A percentile compares a stretch with the other conserved stretches of the same genome.
phyloP scores from a whole-genome alignment of 192 early-diverging fungal species.

The Coemansia sp. region DNA sequence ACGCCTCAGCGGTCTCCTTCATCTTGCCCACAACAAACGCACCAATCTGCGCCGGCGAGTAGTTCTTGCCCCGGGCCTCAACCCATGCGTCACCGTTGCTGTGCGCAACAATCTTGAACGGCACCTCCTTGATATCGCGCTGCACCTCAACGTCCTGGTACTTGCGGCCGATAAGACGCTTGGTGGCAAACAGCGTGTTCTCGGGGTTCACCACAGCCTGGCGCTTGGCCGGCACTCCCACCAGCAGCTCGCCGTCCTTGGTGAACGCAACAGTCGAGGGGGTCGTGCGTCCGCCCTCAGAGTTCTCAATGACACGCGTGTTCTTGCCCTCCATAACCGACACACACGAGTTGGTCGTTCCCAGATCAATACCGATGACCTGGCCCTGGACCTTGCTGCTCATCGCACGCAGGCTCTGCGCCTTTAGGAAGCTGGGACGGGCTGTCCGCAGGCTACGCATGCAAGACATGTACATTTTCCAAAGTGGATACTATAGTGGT shows the following conservation, averaged over 20 bases:
- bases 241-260: constrained; percentile 94
- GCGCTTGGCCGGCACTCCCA: constrained; percentile 95
- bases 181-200: constrained; percentile 96
- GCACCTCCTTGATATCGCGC: constrained; percentile 82
- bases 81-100: constrained; percentile 99
- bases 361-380: constrained; percentile 98
- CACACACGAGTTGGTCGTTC: constrained; percentile 99
- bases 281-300: constrained; percentile 94
- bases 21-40: constrained; percentile 98
- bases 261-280: constrained; percentile 95
- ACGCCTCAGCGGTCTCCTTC: constrained; percentile 93
- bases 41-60: constrained; percentile 94
- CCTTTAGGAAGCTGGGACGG: constrained; percentile 30
- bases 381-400: constrained; percentile 67
- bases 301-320: constrained; percentile 96
- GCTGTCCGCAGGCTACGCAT: constrained; percentile 49
- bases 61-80: constrained; percentile 89
- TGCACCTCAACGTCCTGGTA: constrained; percentile 87
- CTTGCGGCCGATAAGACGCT: constrained; percentile 94
- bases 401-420: constrained; percentile 44
- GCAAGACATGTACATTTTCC: constrained; percentile 55
- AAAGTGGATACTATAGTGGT: neutral
- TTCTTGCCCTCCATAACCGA: constrained; percentile 98
- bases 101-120: constrained; percentile 95
- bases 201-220: constrained; percentile 99